These are phyloP conservation scores for Tulasnella sp. DNA, from an alignment of 768 basidiomycete genomes.

Conservation along the genomic window DNA sequence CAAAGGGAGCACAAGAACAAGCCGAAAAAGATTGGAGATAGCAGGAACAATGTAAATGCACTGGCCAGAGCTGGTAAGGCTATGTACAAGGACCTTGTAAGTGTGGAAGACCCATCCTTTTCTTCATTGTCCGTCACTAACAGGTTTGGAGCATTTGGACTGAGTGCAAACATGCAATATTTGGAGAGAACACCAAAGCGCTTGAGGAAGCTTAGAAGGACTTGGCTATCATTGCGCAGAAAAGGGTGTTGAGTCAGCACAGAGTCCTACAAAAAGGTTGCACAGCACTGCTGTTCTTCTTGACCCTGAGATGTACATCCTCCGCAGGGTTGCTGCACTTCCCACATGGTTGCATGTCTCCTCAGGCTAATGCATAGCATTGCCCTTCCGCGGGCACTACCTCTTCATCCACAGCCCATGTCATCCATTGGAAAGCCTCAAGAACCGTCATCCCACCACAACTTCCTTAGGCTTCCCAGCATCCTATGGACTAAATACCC, in stretches of 20 bases:
- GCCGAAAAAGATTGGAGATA: background rate
- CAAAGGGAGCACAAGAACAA: background rate
- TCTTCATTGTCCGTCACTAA: background rate
- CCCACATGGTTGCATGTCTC: too few relatives aligned
- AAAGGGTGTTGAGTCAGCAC: background rate
- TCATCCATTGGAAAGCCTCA: too few relatives aligned
- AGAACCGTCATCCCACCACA: too few relatives aligned
- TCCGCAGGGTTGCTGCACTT: too few relatives aligned
- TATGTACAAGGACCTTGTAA: background rate
- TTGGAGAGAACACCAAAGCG: constrained; percentile 10
- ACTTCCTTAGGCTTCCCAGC: too few relatives aligned
- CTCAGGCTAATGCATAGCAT: too few relatives aligned
- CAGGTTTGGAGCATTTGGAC: background rate
- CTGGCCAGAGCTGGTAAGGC: background rate
- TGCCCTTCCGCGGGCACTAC: too few relatives aligned
- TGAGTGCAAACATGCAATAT: background rate
- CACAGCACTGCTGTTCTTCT: too few relatives aligned
- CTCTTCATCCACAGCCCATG: too few relatives aligned
- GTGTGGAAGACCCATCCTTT: background rate
- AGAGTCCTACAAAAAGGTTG: constrained; percentile 4
- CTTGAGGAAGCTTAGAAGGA: constrained; percentile 5
- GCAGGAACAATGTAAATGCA: background rate
- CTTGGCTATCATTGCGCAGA: constrained; percentile 4
- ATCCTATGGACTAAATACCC: too few relatives aligned
- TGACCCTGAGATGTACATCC: too few relatives aligned